These are phyloP conservation scores for Paramyrothecium sp. DNA, from an alignment of 2,329 filamentous ascomycete genomes.

Conservation along the genomic window DNA sequence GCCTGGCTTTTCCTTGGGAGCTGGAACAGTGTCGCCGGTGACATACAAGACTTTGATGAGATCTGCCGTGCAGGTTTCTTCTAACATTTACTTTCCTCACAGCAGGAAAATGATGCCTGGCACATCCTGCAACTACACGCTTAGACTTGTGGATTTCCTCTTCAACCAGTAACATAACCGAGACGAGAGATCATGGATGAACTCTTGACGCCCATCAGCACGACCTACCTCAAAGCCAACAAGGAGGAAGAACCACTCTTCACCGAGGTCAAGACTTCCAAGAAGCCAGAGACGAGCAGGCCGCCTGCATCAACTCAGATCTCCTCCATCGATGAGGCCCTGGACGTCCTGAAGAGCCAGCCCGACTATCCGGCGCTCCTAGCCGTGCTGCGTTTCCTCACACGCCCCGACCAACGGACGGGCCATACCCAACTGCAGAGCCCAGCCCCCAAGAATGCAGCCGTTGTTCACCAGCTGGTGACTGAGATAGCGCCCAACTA, in stretches of 20 bases:
- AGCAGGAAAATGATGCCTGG: background rate
- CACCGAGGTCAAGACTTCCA: slow-evolving; percentile 29
- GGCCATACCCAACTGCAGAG: slow-evolving; percentile 21
- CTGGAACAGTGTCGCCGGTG: too few relatives aligned
- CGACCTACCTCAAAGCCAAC: slow-evolving; percentile 42
- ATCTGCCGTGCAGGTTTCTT: background rate
- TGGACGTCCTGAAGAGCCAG: slow-evolving; percentile 60
- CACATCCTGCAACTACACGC: background rate
- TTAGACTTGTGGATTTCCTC: background rate
- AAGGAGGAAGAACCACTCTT: slow-evolving; percentile 34
- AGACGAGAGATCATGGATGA: slow-evolving; percentile 46
- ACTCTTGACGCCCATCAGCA: slow-evolving; percentile 53
- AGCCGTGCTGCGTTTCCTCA: slow-evolving; percentile 51
- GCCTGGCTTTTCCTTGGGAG: too few relatives aligned
- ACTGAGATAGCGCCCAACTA: slow-evolving; percentile 77
- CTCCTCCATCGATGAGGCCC: slow-evolving; percentile 45
- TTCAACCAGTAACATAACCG: background rate
- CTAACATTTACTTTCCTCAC: background rate
- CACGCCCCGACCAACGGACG: slow-evolving; percentile 16
- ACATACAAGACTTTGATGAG: too few relatives aligned
- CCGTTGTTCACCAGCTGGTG: slow-evolving; percentile 74
- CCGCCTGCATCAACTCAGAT: slow-evolving; percentile 8
- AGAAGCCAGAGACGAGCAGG: slow-evolving; percentile 1
- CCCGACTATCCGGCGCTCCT: slow-evolving; percentile 59
- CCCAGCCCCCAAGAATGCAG: slow-evolving; percentile 67